phyloP scores from a whole-genome alignment of 225 moss, liverwort and hornwort genomes.

The Antitrichia curtipendula region DNA sequence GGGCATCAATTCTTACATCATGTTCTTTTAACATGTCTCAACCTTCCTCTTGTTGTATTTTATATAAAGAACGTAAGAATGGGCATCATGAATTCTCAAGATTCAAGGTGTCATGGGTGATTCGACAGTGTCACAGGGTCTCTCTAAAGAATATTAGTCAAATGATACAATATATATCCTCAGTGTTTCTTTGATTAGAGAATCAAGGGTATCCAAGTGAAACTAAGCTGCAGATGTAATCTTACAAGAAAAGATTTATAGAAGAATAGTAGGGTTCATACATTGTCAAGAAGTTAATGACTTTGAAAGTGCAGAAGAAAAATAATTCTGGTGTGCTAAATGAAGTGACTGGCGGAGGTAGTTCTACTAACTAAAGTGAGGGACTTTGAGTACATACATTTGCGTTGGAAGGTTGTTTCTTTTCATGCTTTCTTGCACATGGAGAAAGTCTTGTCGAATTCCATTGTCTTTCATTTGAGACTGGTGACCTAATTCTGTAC shows the following conservation, averaged over 20 bases:
- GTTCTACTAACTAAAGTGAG: background rate
- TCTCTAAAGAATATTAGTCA: background rate
- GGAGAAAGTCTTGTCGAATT: slow-evolving; percentile 30
- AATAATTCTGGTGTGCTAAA: background rate
- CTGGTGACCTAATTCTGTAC: slow-evolving; percentile 57
- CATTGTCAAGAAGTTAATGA: background rate
- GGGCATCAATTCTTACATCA: background rate
- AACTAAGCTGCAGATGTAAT: background rate
- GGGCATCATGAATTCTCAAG: background rate
- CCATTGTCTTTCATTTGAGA: slow-evolving; percentile 56
- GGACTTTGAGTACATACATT: slow-evolving; percentile 22
- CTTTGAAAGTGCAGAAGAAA: background rate
- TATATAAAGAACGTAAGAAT: background rate
- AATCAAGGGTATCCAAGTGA: background rate
- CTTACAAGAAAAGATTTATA: too few species aligned
- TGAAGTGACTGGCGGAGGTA: background rate
- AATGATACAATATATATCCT: background rate
- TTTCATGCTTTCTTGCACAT: slow-evolving; percentile 49
- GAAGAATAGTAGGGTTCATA: background rate
- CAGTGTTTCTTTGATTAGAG: background rate
- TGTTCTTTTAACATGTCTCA: too few species aligned
- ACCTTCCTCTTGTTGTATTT: background rate
- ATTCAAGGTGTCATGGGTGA: background rate
- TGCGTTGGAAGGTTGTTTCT: slow-evolving; percentile 24
- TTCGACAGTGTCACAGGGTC: background rate